Percentiles rank a stretch among this genome's conserved stretches.
phyloP scores from a whole-genome alignment of 768 basidiomycete genomes.

The Termitomyces sp. region DNA sequence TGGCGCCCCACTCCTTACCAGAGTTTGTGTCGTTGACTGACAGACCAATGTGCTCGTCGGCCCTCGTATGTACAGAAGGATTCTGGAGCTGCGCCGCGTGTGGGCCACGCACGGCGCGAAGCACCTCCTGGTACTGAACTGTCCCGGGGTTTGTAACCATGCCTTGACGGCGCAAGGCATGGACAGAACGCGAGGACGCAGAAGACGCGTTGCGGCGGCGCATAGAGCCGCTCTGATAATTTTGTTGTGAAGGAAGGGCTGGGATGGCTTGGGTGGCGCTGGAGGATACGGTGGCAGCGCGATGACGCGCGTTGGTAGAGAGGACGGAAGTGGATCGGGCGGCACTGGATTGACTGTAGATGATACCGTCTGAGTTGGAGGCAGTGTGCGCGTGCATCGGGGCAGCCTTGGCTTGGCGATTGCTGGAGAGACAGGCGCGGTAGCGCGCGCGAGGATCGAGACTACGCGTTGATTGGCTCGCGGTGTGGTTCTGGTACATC shows the following conservation, averaged over 20 bases:
- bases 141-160: neutral
- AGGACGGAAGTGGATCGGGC: constrained; percentile 3
- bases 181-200: constrained; percentile 11
- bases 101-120: constrained; percentile 12
- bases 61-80: neutral
- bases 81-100: constrained; percentile 11
- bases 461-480: constrained; percentile 11
- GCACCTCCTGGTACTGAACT: neutral
- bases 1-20: constrained; percentile 6
- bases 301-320: neutral
- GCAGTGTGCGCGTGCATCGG: neutral
- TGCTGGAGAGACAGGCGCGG: neutral
- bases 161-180: constrained; percentile 2
- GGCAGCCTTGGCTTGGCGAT: neutral
- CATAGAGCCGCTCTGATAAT: neutral
- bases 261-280: neutral
- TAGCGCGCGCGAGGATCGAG: constrained; percentile 6
- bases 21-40: constrained; percentile 5
- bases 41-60: constrained; percentile 1
- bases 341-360: constrained; percentile 3
- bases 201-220: constrained; percentile 15
- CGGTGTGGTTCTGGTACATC: constrained; percentile 4
- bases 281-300: neutral
- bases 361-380: neutral
- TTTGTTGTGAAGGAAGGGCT: neutral